Evolutionary conservation across 371 early-diverging fungal species (phyloP), one percentile per base, ranked within the genome.

Genomic region (Dinochytrium kinnereticum): DNA sequence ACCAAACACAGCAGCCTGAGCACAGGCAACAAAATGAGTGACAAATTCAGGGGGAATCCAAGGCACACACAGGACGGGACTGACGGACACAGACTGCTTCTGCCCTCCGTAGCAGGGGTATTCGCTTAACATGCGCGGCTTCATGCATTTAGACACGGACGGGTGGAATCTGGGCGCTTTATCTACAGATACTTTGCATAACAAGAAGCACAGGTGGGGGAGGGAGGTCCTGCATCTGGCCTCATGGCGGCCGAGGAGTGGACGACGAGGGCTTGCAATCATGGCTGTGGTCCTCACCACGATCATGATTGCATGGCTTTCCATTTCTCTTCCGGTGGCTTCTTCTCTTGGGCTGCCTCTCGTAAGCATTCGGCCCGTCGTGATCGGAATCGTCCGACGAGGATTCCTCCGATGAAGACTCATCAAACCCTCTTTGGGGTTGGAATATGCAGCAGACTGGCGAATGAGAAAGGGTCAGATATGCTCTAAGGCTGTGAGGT

Each of bases 371-470:
- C 2, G 61, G 61, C 7, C 61, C 34, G 26, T 61, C 61, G n/a
- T 5, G 5, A 5, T 53, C 55, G 5, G 34, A 17, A 34, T 17
- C 28, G 7, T 61, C 61, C 10, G 61, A 61, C 5, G 61, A 33
- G 30, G 61, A 61, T 33, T 61, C 61, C 28, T 61, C 61, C 7
- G 30, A 28, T 34, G 61, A 61, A 15, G 61, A 61, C 57, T 61
- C 61, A 7, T 24, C 61, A 61, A 61, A 61, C 36, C 24, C 7
- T 26, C 61, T 3, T 61, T 61, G 61, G 5, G 61, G 61, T 10
- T 61, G 61, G 24, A 61, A 61, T 3, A 61, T 61, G 61, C 61
- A 61, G 61, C 61, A 61, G 2, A 61, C 61, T 61, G 34, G 7
- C 44, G 44, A 34, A 61, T 34, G 61, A 37, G 36, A 34, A 36